A percentile compares a stretch with the other conserved stretches of the same genome.
phyloP scores from a whole-genome alignment of 129 eudicot genomes.

The Escallonia rubra region DNA sequence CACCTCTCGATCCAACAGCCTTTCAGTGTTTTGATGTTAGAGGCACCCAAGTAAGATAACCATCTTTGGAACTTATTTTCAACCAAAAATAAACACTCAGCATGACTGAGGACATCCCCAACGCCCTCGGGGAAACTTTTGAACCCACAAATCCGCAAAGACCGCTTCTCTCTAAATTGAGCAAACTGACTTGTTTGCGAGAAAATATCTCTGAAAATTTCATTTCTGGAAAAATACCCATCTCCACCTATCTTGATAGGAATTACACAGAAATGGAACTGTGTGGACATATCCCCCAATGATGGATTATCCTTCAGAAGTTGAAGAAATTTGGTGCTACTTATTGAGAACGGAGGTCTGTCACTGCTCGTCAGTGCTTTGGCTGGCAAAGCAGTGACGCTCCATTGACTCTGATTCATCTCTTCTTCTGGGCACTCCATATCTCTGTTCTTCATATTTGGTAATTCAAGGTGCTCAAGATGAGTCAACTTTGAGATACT shows the following conservation, averaged over 20 bases:
- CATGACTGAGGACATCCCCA: constrained; percentile 7
- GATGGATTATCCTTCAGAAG: constrained; percentile 2
- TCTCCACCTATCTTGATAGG: constrained; percentile 8
- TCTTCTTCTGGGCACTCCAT: not conserved
- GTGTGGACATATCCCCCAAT: constrained; percentile 6
- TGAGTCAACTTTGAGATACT: constrained; percentile 13
- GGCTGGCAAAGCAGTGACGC: constrained; percentile 6
- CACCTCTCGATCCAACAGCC: constrained; percentile 35
- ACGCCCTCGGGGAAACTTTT: constrained; percentile 10
- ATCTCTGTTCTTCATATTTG: not conserved
- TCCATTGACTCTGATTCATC: constrained; percentile 10
- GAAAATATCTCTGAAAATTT: constrained; percentile 11
- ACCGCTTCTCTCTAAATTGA: not conserved
- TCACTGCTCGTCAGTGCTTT: not conserved
- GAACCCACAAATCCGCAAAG: constrained; percentile 21
- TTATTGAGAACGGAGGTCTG: not conserved
- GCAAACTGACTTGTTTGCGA: constrained; percentile 1
- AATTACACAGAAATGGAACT: constrained; percentile 15
- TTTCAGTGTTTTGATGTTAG: constrained; percentile 12
- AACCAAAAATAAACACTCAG: constrained; percentile 15
- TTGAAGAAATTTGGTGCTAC: constrained; percentile 3
- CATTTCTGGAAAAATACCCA: not conserved
- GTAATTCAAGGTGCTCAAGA: constrained; percentile 21
- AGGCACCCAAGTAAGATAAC: constrained; percentile 14
- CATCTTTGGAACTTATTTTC: constrained; percentile 14